A percentile compares a stretch with the other conserved stretches of the same genome.
phyloP scores from a whole-genome alignment of 2,329 filamentous ascomycete genomes.

The Fusarium sp. region DNA sequence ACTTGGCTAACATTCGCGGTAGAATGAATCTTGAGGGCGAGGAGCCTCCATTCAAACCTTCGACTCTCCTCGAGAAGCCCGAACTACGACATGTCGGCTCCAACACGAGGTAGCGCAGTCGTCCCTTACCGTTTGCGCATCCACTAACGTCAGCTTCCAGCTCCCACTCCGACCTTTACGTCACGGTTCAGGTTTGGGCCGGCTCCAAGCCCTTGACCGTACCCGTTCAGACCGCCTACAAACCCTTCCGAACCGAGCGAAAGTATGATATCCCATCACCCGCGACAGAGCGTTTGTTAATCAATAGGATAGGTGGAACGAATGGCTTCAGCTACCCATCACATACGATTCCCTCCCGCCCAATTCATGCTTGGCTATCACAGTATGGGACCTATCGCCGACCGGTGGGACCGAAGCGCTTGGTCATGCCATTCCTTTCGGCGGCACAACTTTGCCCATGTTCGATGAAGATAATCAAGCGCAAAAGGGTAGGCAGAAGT shows the following conservation, averaged over 20 bases:
- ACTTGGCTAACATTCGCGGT: conserved; percentile 25
- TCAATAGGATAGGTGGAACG: conserved; percentile 77
- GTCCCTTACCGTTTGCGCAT: not conserved
- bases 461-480: conserved; percentile 94
- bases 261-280: conserved; percentile 54
- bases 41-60: conserved; percentile 58
- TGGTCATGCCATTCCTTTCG: conserved; percentile 88
- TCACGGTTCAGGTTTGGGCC: conserved; percentile 93
- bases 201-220: conserved; percentile 95
- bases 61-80: conserved; percentile 79
- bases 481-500: conserved; percentile 93
- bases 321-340: conserved; percentile 92
- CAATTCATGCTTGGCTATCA: conserved; percentile 88
- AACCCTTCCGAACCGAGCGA: conserved; percentile 81
- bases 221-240: conserved; percentile 92
- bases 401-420: conserved; percentile 75
- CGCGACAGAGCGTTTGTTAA: conserved; percentile 12
- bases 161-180: conserved; percentile 87
- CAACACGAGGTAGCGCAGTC: conserved; percentile 71
- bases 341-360: conserved; percentile 84
- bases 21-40: conserved; percentile 62
- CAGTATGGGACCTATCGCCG: conserved; percentile 93
- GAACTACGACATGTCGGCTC: conserved; percentile 90
- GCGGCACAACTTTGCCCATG: conserved; percentile 90
- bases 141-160: conserved; percentile 55